Evolutionary conservation across 2,329 filamentous ascomycete genomes (phyloP), one percentile per base, ranked within the genome.

Genomic region (Aspergillus texensis): DNA sequence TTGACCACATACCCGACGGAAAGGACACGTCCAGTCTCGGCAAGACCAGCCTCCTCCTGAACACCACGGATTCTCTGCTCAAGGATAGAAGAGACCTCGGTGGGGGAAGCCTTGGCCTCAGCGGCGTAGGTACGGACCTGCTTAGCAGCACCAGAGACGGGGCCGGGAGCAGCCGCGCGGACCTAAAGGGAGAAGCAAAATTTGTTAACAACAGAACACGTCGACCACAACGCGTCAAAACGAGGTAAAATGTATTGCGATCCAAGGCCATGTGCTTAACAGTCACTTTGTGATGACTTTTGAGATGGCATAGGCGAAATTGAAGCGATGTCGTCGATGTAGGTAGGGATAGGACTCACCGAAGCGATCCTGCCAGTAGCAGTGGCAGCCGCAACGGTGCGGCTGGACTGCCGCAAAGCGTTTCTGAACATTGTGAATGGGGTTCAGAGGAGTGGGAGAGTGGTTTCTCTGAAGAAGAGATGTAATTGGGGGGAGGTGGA

Each of bases 21-120:
- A 77, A 99, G 90, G 79, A 99, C 95, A 85, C 94, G 93, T 81
- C 95, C 95, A 80, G 95, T 99, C 91, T 99, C 95, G 82, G 95
- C 93, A 77, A 99, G 91, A 82, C 88, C 89, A 80, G 92, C 87
- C 87, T 98, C 95, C 86, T 98, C 95, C 84, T 96, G 92, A 74
- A 98, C 93, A 87, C 95, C 95, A 81, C 95, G 92, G 80, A 99
- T 99, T 84, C 94, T 89, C 89, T 98, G 94, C 88, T 98, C 95
- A 80, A 99, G 92, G 83, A 99, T 98, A 75, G 94, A 97, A 75
- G 95, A 98, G 77, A 98, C 94, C 88, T 99, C 95, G 78, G 94
- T 99, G 76, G 95, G 95, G 66, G 93, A 84, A 77, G 95, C 93
- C 89, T 98, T 98, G 74, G 92, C 91, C 79, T 96, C 94, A 83